phyloP scores from a whole-genome alignment of 1,284 basidiomycete genomes.

The Moesziomyces antarcticus region DNA sequence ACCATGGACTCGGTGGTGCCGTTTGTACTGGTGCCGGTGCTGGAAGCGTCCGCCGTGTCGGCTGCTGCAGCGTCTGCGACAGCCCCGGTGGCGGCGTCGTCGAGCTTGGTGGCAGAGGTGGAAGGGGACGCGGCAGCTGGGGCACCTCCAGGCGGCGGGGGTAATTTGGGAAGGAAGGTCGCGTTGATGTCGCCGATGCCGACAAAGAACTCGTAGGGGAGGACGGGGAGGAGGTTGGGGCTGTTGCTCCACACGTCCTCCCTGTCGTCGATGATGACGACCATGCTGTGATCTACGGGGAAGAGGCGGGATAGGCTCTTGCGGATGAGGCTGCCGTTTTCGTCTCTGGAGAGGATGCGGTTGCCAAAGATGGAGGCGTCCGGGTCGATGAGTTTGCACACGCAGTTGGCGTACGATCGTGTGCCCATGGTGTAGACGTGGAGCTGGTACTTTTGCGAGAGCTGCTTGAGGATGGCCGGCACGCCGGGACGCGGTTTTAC shows the following conservation, averaged over 20 bases:
- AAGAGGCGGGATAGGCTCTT: constrained; percentile 92
- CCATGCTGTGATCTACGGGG: constrained; percentile 93
- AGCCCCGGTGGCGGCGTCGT: constrained; percentile 13
- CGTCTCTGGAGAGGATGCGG: constrained; percentile 89
- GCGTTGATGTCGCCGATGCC: constrained; percentile 99
- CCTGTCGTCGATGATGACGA: constrained; percentile 97
- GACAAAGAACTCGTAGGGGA: constrained; percentile 97
- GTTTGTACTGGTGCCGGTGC: constrained; percentile 2
- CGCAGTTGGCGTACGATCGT: constrained; percentile 92
- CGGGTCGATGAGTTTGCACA: constrained; percentile 92
- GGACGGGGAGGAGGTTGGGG: constrained; percentile 93
- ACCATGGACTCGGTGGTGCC: constrained; percentile 7
- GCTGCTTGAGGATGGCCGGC: constrained; percentile 77
- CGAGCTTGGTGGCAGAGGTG: constrained; percentile 10
- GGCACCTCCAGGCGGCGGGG: constrained; percentile 31
- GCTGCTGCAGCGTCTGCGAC: constrained; percentile 17
- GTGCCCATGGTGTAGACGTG: constrained; percentile 99
- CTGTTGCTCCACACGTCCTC: constrained; percentile 96
- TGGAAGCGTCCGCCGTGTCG: not conserved
- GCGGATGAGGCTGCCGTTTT: constrained; percentile 81
- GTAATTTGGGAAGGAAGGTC: constrained; percentile 81
- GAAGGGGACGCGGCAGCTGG: constrained; percentile 14
- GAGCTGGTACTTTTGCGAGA: constrained; percentile 90
- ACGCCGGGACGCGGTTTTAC: constrained; percentile 93
- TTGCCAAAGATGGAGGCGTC: constrained; percentile 85